phyloP scores from a whole-genome alignment of 352 stramenopile species.

The Phytopythium sindhum region DNA sequence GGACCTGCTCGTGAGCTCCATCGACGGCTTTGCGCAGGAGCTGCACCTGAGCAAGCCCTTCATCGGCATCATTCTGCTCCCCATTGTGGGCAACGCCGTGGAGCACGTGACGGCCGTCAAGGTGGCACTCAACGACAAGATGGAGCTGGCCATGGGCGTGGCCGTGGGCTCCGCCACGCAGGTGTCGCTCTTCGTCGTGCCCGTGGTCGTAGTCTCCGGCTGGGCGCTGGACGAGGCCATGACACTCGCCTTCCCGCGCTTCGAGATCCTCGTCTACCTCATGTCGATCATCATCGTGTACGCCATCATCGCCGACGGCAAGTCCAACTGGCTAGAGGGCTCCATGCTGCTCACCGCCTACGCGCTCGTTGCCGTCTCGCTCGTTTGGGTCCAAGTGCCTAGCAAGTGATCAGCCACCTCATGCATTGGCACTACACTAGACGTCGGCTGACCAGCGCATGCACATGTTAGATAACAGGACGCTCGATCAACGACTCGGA shows the following conservation, averaged over 20 bases:
- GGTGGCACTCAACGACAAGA: conserved; percentile 97
- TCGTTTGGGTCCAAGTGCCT: conserved; percentile 80
- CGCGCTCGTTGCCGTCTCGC: conserved; percentile 79
- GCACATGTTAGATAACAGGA: neutral
- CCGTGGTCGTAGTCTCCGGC: conserved; percentile 92
- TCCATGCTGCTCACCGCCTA: conserved; percentile 92
- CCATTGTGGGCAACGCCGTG: conserved; percentile 97
- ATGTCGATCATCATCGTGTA: conserved; percentile 96
- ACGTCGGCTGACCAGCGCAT: too few species aligned
- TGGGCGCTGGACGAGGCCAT: conserved; percentile 93
- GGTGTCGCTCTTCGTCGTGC: conserved; percentile 96
- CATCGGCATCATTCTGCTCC: conserved; percentile 95
- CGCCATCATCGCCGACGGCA: conserved; percentile 87
- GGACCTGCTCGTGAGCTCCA: conserved; percentile 88
- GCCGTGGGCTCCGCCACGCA: conserved; percentile 97
- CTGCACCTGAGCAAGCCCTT: conserved; percentile 83
- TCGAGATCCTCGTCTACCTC: conserved; percentile 96
- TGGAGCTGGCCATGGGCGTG: conserved; percentile 98
- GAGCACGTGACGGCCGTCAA: conserved; percentile 97
- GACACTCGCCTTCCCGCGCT: conserved; percentile 95
- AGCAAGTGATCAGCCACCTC: too few species aligned
- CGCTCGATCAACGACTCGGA: too few species aligned
- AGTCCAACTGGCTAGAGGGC: conserved; percentile 91
- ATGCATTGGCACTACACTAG: too few species aligned
- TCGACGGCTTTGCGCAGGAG: conserved; percentile 69